phyloP scores from a whole-genome alignment of 768 basidiomycete genomes.

The Lactifluus pinguis region DNA sequence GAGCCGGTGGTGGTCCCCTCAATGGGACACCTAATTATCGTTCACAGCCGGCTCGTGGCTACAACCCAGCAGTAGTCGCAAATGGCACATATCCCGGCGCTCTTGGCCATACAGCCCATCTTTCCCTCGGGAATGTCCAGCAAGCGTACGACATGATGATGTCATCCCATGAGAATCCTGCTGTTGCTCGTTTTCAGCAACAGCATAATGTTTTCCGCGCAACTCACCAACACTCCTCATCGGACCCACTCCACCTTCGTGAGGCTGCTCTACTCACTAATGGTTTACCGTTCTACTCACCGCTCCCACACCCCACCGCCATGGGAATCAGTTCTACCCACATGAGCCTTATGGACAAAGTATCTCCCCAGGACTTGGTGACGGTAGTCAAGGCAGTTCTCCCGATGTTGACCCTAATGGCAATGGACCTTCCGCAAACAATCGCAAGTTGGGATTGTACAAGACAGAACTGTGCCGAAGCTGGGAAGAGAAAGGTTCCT shows the following conservation, averaged over 20 bases:
- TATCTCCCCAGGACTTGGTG: conserved; percentile 9
- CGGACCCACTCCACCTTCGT: conserved; percentile 69
- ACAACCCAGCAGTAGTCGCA: conserved; percentile 45
- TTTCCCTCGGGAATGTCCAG: conserved; percentile 65
- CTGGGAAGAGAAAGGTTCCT: conserved; percentile 87
- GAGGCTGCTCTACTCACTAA: conserved; percentile 57
- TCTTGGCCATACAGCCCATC: conserved; percentile 51
- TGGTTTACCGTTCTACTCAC: conserved; percentile 53
- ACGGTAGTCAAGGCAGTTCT: conserved; percentile 22
- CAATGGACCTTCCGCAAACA: conserved; percentile 80
- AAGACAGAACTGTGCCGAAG: conserved; percentile 87
- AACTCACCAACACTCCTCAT: conserved; percentile 75
- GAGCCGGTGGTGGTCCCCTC: conserved; percentile 44
- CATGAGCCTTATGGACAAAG: conserved; percentile 43
- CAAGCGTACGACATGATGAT: conserved; percentile 70
- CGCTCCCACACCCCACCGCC: conserved; percentile 33
- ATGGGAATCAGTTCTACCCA: conserved; percentile 62
- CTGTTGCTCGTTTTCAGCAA: conserved; percentile 70
- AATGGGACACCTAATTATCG: conserved; percentile 49
- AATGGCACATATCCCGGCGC: conserved; percentile 33
- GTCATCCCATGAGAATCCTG: conserved; percentile 45
- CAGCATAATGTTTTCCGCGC: conserved; percentile 66
- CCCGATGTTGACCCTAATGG: conserved; percentile 27
- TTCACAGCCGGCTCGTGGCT: conserved; percentile 44
- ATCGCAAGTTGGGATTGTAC: conserved; percentile 82